phyloP scores from a whole-genome alignment of 2,329 filamentous ascomycete genomes.

The Botryotinia calthae region DNA sequence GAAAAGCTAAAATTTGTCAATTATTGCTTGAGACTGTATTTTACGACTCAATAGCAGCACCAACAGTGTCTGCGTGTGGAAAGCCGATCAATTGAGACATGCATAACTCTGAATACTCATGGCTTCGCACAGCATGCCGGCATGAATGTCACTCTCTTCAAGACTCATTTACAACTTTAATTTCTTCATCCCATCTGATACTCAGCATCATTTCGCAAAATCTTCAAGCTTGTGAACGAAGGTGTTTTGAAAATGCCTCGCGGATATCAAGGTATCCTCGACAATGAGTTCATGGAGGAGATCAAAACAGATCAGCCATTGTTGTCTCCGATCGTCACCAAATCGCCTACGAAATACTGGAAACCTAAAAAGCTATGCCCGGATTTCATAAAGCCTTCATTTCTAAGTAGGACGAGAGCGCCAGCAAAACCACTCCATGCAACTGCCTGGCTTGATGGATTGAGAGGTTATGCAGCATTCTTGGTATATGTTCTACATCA shows the following conservation, averaged over 20 bases:
- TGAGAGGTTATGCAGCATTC: conserved; percentile 49
- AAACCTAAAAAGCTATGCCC: conserved; percentile 15
- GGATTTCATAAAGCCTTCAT: conserved; percentile 20
- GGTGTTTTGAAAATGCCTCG: conserved; percentile 6
- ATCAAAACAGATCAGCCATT: conserved; percentile 15
- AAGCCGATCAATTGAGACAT: not conserved
- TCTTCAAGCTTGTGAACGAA: not conserved
- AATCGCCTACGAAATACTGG: not conserved
- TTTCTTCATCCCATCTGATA: not conserved
- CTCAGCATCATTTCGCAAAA: not conserved
- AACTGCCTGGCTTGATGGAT: conserved; percentile 44
- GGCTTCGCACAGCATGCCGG: not conserved
- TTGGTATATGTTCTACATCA: conserved; percentile 49
- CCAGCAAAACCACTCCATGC: conserved; percentile 18
- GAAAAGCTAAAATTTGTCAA: not conserved
- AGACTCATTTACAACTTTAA: not conserved
- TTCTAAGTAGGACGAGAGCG: conserved; percentile 12
- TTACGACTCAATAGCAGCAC: conserved; percentile 1
- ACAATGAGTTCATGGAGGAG: conserved; percentile 15
- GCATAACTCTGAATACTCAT: not conserved
- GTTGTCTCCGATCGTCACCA: not conserved
- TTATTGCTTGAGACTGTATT: conserved; percentile 14
- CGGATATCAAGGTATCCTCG: conserved; percentile 18
- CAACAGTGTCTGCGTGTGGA: not conserved
- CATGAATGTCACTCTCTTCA: not conserved